These are phyloP conservation scores for Orbilia brochopaga DNA, from an alignment of 2,329 filamentous ascomycete species.

Conservation along the genomic window DNA sequence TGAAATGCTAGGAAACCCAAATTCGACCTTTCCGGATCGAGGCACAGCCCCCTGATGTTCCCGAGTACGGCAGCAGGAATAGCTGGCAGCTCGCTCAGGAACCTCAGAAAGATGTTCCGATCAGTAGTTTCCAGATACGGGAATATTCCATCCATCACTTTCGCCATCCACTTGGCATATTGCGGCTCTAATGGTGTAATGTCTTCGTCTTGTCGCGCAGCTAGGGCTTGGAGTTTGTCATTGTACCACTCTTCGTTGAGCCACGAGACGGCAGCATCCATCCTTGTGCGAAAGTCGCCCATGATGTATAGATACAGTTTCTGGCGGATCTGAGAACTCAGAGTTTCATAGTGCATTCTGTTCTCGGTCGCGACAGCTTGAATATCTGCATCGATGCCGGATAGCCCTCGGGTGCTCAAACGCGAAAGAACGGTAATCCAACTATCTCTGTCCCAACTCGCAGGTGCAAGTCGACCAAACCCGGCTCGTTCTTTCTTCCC, in stretches of 20 bases:
- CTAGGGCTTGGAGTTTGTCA: constrained; percentile 68
- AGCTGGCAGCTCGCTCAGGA: constrained; percentile 87
- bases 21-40: constrained; percentile 69
- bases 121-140: constrained; percentile 91
- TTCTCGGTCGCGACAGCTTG: constrained; percentile 65
- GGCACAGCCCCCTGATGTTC: constrained; percentile 71
- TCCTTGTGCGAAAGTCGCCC: constrained; percentile 86
- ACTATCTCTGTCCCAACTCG: constrained; percentile 81
- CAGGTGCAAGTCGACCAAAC: constrained; percentile 82
- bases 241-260: constrained; percentile 98
- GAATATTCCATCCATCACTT: constrained; percentile 84
- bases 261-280: constrained; percentile 91
- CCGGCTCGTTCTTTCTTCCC: constrained; percentile 71
- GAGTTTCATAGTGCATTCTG: constrained; percentile 57
- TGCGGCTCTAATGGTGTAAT: constrained; percentile 64
- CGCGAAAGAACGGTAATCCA: constrained; percentile 89
- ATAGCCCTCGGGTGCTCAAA: constrained; percentile 80
- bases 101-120: constrained; percentile 79
- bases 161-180: constrained; percentile 79
- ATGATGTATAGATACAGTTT: constrained; percentile 83
- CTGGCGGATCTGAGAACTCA: constrained; percentile 76
- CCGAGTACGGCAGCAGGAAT: constrained; percentile 74
- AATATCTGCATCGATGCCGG: constrained; percentile 62
- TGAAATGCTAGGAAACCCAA: constrained; percentile 70
- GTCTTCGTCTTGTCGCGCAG: constrained; percentile 56